Base-by-base conservation (phyloP, 2,329 filamentous ascomycete species). In the Gaeumannomyces sp. region DNA sequence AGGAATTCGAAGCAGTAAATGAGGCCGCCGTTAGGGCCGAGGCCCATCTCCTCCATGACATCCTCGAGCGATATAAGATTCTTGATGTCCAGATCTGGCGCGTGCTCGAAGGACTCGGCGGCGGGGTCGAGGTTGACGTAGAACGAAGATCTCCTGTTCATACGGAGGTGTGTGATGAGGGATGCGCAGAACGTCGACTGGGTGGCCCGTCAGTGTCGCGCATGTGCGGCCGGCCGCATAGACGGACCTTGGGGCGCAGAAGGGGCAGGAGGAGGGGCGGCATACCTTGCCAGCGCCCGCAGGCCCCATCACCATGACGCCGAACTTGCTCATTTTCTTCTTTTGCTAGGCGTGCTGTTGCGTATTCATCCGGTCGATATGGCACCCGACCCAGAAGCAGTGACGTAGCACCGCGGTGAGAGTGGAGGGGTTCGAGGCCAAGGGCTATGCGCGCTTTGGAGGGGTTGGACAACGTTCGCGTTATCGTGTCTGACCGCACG, bases 71-170 rank as follows among this genome's bases (percentile, higher is more conserved):
- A 92, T 77, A 97, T 96, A 68, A 97, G 85, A 72, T 97, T 93
- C 76, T 93, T 94, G 82, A 97, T 97, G 77, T 97, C 93, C 72
- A 97, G 87, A 76, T 97, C 93, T 28, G 93, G 95, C 70, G 91
- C 83, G 79, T 97, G 96, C 73, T 89, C 89, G 77, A 99, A 98
- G 61, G 89, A 84, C 78, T 97, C 93, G 74, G 95, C 95, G 65
- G 95, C 95, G 8, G 95, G 95, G 76, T 99, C 95, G 72, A 99
- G 92, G 79, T 99, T 99, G 75, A 99, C 90, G 79, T 98, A 99
- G 83, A 96, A 97, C 77, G 91, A 91, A 62, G 93, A 96, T n/a
- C 93, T 91, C 65, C 92, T 91, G 77, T 92, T 93, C 74, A 93
- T 90, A 71, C 92, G 88, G 31, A 98, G 88, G 73, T 98, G 92